phyloP scores from a whole-genome alignment of 805 yeast genomes.

The Schwanniomyces yamadae region DNA sequence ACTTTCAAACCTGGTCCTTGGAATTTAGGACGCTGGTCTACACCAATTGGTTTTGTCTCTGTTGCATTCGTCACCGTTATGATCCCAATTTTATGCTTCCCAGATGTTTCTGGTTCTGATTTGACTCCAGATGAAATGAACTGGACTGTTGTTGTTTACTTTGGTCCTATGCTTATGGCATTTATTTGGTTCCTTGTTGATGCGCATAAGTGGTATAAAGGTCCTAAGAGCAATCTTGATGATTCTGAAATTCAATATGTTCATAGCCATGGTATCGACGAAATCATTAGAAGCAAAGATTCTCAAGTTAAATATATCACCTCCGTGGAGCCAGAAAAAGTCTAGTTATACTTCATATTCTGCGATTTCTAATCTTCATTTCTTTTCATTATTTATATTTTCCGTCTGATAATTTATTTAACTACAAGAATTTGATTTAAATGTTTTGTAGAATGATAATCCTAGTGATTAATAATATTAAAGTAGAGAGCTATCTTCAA shows the following conservation, averaged over 20 bases:
- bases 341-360: no score
- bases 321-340: no score
- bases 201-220: conserved; percentile 60
- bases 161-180: conserved; percentile 57
- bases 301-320: no score
- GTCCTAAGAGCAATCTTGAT: conserved; percentile 57
- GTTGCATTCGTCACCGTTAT: conserved; percentile 50
- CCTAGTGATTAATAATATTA: no score
- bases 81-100: conserved; percentile 64
- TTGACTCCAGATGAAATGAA: conserved; percentile 49
- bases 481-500: no score
- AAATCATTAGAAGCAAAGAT: neutral
- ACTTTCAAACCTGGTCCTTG: conserved; percentile 65
- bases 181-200: conserved; percentile 48
- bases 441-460: no score
- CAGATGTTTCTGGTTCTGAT: conserved; percentile 35
- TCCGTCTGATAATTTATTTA: no score
- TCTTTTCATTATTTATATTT: no score
- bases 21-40: conserved; percentile 54
- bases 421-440: no score
- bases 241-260: conserved; percentile 26
- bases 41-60: conserved; percentile 49
- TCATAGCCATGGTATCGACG: conserved; percentile 2
- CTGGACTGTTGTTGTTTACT: conserved; percentile 63
- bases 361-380: no score